Evolutionary conservation across 495 filamentous ascomycete genomes (phyloP).

Genomic region (Neurospora sp.): DNA sequence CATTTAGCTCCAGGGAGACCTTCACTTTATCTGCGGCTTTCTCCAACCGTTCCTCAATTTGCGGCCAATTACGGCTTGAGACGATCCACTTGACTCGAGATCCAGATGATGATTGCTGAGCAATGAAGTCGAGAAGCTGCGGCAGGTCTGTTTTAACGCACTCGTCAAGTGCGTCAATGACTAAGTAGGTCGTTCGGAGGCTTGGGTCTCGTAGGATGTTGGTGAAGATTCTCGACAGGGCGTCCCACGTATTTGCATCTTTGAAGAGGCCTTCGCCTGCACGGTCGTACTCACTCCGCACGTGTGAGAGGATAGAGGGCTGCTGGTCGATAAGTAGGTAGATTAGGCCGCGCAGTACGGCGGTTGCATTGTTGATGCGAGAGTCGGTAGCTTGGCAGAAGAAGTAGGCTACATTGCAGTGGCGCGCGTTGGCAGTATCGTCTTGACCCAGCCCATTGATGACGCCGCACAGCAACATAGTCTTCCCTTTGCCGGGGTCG

Average conservation of each 20-base stretch:
- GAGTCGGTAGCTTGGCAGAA: constrained; percentile 12
- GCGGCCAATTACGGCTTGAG: constrained; percentile 28
- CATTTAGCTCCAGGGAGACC: no score
- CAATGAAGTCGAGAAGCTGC: constrained; percentile 24
- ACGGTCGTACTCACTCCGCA: no score
- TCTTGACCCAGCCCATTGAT: constrained; percentile 23
- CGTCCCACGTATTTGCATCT: no score
- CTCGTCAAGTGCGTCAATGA: constrained; percentile 42
- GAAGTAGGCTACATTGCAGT: constrained; percentile 30
- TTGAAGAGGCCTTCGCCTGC: no score
- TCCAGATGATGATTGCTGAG: constrained; percentile 4
- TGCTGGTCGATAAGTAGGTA: constrained; percentile 10
- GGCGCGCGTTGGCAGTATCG: not conserved
- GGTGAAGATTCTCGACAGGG: no score
- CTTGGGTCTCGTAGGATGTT: no score
- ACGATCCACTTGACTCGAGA: constrained; percentile 28
- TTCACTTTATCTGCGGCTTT: no score
- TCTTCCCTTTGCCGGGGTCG: no score
- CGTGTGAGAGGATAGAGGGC: no score
- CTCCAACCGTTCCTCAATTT: constrained; percentile 23
- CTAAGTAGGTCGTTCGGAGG: no score
- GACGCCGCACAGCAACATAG: constrained; percentile 31
- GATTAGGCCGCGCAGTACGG: constrained; percentile 27
- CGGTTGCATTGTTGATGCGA: constrained; percentile 22
- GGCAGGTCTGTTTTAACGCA: constrained; percentile 15